phyloP scores from a whole-genome alignment of 176 grass and related monocot species.

The Elaeis guineensis region DNA sequence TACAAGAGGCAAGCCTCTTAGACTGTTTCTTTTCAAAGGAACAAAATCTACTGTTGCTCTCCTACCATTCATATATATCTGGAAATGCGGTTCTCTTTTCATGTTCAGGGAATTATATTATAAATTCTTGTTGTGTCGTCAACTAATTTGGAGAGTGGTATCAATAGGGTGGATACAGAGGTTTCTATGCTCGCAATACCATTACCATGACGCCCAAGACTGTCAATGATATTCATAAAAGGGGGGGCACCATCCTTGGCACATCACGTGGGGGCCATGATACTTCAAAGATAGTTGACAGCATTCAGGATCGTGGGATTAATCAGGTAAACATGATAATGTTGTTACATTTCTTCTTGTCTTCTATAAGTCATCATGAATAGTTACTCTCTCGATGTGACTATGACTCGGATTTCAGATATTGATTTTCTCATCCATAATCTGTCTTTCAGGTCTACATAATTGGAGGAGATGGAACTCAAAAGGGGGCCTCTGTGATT shows the following conservation, averaged over 20 bases:
- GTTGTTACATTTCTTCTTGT: not conserved
- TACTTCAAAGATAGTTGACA: conserved; percentile 82
- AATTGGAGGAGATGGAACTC: conserved; percentile 91
- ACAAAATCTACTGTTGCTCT: too few relatives aligned
- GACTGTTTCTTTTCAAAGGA: too few relatives aligned
- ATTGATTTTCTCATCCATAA: not conserved
- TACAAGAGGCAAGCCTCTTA: too few relatives aligned
- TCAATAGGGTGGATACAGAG: conserved; percentile 84
- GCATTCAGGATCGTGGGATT: conserved; percentile 82
- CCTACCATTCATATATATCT: too few relatives aligned
- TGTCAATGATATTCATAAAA: conserved; percentile 93
- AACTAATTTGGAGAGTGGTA: conserved; percentile 22
- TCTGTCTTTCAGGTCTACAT: conserved; percentile 50
- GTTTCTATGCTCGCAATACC: conserved; percentile 86
- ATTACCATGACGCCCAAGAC: conserved; percentile 52
- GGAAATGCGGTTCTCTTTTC: too few relatives aligned
- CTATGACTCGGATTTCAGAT: too few relatives aligned
- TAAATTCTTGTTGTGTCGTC: not conserved
- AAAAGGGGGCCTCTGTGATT: conserved; percentile 78
- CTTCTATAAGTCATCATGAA: too few relatives aligned
- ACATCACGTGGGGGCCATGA: conserved; percentile 88
- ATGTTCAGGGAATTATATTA: too few relatives aligned
- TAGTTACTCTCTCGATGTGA: too few relatives aligned
- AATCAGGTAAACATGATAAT: conserved; percentile 41
- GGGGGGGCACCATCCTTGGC: conserved; percentile 77